Conservation (phyloP, 805 yeast genomes). For the Ogataea kodamae region DNA sequence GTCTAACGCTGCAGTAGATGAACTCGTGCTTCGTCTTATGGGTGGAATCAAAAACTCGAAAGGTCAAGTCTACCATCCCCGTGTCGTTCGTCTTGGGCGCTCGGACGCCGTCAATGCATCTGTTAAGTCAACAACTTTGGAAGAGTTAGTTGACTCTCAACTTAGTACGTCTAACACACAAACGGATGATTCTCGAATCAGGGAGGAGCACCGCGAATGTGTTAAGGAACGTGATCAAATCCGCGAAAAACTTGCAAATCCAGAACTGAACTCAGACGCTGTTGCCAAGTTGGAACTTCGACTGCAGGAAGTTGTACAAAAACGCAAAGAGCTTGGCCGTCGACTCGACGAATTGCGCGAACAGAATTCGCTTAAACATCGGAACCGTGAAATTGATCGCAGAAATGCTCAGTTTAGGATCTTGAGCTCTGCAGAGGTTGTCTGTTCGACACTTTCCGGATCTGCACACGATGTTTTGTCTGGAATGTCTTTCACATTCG, state of each 20-base stretch:
- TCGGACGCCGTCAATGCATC: slow-evolving; percentile 82
- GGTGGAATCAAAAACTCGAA: slow-evolving; percentile 59
- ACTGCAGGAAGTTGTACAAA: slow-evolving; percentile 54
- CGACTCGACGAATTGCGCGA: slow-evolving; percentile 79
- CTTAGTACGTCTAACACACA: slow-evolving; percentile 36
- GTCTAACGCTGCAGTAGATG: slow-evolving; percentile 98
- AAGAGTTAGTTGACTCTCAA: slow-evolving; percentile 73
- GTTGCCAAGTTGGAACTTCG: slow-evolving; percentile 45
- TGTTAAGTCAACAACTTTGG: slow-evolving; percentile 79
- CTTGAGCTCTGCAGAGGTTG: slow-evolving; percentile 71
- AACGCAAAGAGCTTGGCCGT: slow-evolving; percentile 66
- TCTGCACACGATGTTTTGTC: slow-evolving; percentile 87
- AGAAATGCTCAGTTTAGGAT: slow-evolving; percentile 72
- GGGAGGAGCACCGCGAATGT: slow-evolving; percentile 49
- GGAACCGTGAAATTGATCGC: slow-evolving; percentile 76
- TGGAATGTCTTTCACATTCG: slow-evolving; percentile 71
- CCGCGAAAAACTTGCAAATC: slow-evolving; percentile 36
- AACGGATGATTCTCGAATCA: slow-evolving; percentile 45
- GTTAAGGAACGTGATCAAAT: slow-evolving; percentile 56
- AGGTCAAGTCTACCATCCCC: slow-evolving; percentile 56
- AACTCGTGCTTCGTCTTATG: slow-evolving; percentile 77
- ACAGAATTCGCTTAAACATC: slow-evolving; percentile 56
- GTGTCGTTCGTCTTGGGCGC: slow-evolving; percentile 82
- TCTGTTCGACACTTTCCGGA: slow-evolving; percentile 91
- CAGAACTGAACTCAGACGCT: slow-evolving; percentile 37